Evolutionary conservation across 2,329 filamentous ascomycete species (phyloP), one percentile per base, ranked within the genome.

Genomic region (Cladosporium velox): DNA sequence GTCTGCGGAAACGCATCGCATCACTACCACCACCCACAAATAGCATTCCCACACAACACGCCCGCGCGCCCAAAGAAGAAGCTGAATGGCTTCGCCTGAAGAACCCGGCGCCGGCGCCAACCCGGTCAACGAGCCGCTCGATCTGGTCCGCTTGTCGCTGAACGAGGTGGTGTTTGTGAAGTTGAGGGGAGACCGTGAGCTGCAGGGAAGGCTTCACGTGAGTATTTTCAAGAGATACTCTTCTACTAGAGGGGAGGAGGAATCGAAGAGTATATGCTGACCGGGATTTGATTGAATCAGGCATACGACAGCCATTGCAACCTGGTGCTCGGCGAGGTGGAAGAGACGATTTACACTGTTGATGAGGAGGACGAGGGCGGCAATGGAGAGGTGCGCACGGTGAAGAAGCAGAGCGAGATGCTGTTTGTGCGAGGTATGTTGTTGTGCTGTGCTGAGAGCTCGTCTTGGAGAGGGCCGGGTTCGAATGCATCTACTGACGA

Each of bases 281-380:
- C 14, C 34, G 18, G 24, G 4, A 26, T 21, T 5, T 2, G 52
- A 28, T 38, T 26, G 1, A 69, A 68, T 70, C 67, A 99, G 95
- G 95, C 95, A 65, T 99, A 99, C 78, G 95, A 99, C 77, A 97
- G 92, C 75, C 95, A 99, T 79, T 99, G 96, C 86, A 99, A 99
- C 76, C 81, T 99, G 54, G 92, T 99, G 6, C 85, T 99, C 6
- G 94, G 95, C 64, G 95, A 99, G 71, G 95, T 98, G 4, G 93
- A 97, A 77, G 95, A 99, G 84, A 98, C 94, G 7, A 93, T 99
- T 71, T 99, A 97, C 77, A 85, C 94, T 38, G 89, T 96, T 4
- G 93, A 97, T 67, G 93, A 97, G 67, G 91, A 93, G 15, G 92
- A 96, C 49, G 87, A 90, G 18, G 90, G 92, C 26, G 89, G 91